Evolutionary conservation across 2,329 filamentous ascomycete genomes (phyloP), one percentile per base, ranked within the genome.

Genomic region (Microdochium paspali): DNA sequence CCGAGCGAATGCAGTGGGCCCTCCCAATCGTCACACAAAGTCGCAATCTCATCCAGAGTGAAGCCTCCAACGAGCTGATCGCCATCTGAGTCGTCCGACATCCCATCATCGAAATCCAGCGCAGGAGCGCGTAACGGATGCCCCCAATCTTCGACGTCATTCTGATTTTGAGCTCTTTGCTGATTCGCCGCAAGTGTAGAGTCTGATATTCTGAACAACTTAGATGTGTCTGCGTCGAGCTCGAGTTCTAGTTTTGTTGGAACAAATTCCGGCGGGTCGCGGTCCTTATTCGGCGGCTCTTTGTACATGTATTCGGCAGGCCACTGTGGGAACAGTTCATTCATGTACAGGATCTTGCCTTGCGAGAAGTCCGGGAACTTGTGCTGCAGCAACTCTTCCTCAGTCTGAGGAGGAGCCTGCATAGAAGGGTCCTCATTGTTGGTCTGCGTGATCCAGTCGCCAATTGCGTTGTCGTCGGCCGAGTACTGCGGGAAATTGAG

Each of bases 231-330:
- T 44, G 80, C 76, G 2, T 87, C 85, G 28, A 97, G 71, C 51
- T 98, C 93, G 13, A 98, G 74, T 51, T 82, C 90, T 48, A 95
- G 76, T 65, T 98, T 98, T 20, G 85, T 90, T 0, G 90, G 89
- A 4, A 90, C 77, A 3, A 97, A 59, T 32, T 58, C 58, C 35
- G 58, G 56, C 74, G 15, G 87, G 75, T 65, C 90, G 93, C 1
- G 90, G 87, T 59, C 58, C 35, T 82, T 83, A 65, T 90, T 95
- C 1, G 74, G 54, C 0, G 90, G 89, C 32, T 82, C 80, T 65
- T 95, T 93, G 48, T 85, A 84, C 51, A 86, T 76, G 65, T 87
- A 91, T 47, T 82, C 76, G 1, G 89, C 85, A 55, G 82, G 82
- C 63, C 90, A 90, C 5, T 85, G 82, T 2, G 88, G 88, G 30